Conservation (phyloP, 2,329 filamentous ascomycete genomes). For the Fusarium pseudocircinatum region DNA sequence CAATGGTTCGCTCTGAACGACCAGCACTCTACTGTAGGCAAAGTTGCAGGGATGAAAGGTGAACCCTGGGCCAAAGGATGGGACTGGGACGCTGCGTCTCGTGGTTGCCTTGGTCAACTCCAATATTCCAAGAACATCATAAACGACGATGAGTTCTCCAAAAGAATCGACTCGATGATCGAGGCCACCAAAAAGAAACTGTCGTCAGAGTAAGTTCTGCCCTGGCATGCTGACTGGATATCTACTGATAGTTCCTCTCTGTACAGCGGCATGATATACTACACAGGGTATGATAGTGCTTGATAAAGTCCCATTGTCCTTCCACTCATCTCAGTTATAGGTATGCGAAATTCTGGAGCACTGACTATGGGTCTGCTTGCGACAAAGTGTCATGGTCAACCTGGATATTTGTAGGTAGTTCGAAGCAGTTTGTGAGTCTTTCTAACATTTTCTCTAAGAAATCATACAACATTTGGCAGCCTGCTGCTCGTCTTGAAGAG, state of each 20-base stretch:
- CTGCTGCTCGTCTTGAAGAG: background rate
- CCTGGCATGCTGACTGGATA: background rate
- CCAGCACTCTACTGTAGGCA: background rate
- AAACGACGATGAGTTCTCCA: background rate
- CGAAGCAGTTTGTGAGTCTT: fast-evolving
- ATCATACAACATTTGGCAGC: slow-evolving; percentile 1
- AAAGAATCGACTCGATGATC: background rate
- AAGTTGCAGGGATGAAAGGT: background rate
- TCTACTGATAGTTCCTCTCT: fast-evolving
- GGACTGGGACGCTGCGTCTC: background rate
- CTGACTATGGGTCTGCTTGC: background rate
- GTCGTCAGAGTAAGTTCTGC: background rate
- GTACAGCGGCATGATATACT: slow-evolving; percentile 9
- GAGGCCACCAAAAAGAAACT: slow-evolving; percentile 6
- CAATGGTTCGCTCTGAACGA: slow-evolving; percentile 5
- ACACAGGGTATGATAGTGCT: background rate
- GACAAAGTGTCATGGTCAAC: slow-evolving; percentile 3
- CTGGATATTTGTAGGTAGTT: slow-evolving; percentile 3
- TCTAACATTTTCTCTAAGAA: background rate
- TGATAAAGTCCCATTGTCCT: fast-evolving
- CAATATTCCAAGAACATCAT: background rate
- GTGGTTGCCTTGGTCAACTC: background rate
- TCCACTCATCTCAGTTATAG: background rate
- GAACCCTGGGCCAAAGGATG: slow-evolving; percentile 2
- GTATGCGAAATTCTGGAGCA: slow-evolving; percentile 25